Evolutionary conservation across 78 protist genomes (phyloP), one percentile per base, ranked within the genome.

Genomic region (Salpingoeca rosetta): DNA sequence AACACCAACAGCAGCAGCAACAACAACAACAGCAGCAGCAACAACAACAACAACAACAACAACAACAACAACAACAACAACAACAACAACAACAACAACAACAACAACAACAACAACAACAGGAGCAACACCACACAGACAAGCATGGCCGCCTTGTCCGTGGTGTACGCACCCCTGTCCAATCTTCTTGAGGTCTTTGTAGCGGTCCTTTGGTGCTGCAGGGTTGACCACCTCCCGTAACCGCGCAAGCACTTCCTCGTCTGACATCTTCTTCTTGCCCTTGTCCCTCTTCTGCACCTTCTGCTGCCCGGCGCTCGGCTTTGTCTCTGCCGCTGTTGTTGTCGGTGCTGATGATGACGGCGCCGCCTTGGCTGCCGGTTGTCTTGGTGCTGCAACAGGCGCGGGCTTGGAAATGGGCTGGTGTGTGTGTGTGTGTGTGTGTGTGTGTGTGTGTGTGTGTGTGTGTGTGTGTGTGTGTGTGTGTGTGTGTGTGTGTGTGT

Each of bases 141-240:
- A 35, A 35, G 76, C 28, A 73, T 35, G 28, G 28, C 76, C 28
- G 28, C 38, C 28, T 73, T 73, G 44, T 31, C 45, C n/a, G n/a
- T n/a, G n/a, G n/a, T n/a, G n/a, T n/a, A n/a, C n/a, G n/a, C n/a
- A n/a, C n/a, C n/a, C 88, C 84, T 88, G 90, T 0, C 90, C 90
- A 43, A 88, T 88, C 83, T 88, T 88, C 27, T 27, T 12, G 44
- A 84, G 74, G 44, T 57, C 56, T 17, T 44, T 72, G 87, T 84
- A 88, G 38, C 82, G 78, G 26, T 78, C 40, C 44, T 26, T 65
- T 28, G 90, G 90, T 39, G 83, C 85, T 3, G 37, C 85, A 12
- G 39, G 26, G 41, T 31, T 42, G 51, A 83, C 87, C 43, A 88
- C 51, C 31, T 82, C 86, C n/a, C 77, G 56, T 35, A 85, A 1